Percentiles rank a stretch among this genome's conserved stretches.
Conservation (phyloP, 441 rosid genomes). For the Pelargonium citronellum region DNA sequence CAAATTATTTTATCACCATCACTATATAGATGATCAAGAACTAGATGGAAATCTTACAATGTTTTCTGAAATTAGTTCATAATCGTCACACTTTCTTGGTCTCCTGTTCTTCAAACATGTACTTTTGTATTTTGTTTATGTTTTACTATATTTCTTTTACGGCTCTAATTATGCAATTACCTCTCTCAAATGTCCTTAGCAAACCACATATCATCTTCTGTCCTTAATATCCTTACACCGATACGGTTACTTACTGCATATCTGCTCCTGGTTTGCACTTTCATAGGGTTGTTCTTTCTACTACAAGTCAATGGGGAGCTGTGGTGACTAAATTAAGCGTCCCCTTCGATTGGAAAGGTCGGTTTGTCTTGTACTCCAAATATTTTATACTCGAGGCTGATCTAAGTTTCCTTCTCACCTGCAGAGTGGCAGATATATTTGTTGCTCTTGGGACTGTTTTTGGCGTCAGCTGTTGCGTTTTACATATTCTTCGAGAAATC, state of each 20-base stretch:
- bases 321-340: conserved; percentile 72
- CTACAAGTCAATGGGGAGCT: conserved; percentile 83
- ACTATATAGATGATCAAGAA: neutral
- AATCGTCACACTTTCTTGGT: no score
- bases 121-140: no score
- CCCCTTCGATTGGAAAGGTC: conserved; percentile 97
- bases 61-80: neutral
- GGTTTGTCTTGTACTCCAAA: conserved; percentile 3
- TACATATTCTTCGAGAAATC: conserved; percentile 81
- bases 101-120: no score
- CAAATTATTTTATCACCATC: neutral
- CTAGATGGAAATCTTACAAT: neutral
- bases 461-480: conserved; percentile 72
- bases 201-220: neutral
- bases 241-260: neutral
- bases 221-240: neutral
- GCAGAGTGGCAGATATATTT: conserved; percentile 96
- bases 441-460: conserved; percentile 60
- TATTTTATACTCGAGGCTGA: neutral
- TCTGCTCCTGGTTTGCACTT: conserved; percentile 9
- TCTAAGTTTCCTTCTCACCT: neutral
- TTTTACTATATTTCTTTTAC: neutral
- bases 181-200: neutral
- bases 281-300: conserved; percentile 70
- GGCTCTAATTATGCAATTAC: no score